Conservation (phyloP, 208 protist species). For the Porcisia hertigi region DNA sequence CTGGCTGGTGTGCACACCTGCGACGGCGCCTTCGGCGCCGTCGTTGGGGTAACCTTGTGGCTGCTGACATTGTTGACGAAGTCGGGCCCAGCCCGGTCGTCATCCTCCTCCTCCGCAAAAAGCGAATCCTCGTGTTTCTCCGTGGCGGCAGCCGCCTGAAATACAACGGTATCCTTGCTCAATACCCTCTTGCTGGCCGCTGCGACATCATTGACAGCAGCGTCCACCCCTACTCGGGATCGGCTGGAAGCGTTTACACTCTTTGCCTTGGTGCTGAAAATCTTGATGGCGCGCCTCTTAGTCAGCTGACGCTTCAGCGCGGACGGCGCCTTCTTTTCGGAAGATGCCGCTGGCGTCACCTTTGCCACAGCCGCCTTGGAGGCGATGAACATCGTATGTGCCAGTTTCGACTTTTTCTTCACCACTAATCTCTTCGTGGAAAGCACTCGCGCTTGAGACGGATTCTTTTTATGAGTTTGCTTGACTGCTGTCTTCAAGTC, state of each 20-base stretch:
- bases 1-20: neutral
- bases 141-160: neutral
- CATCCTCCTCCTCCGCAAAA: neutral
- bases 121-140: neutral
- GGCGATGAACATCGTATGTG: neutral
- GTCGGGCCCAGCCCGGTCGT: neutral
- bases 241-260: neutral
- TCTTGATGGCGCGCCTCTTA: neutral
- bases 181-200: neutral
- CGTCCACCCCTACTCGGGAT: neutral
- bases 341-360: neutral
- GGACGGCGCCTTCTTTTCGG: neutral
- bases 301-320: neutral
- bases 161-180: neutral
- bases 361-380: neutral
- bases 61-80: neutral
- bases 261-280: neutral
- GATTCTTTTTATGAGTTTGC: neutral
- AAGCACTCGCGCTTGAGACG: neutral
- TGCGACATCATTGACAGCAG: neutral
- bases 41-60: neutral
- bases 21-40: neutral
- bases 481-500: constrained; percentile 3
- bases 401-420: neutral
- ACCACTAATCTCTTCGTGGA: neutral